A percentile compares a stretch with the other conserved stretches of the same genome.
Evolutionary conservation across 176 grass and related monocot genomes (phyloP).

Genomic region (Oropetium thomaeum): DNA sequence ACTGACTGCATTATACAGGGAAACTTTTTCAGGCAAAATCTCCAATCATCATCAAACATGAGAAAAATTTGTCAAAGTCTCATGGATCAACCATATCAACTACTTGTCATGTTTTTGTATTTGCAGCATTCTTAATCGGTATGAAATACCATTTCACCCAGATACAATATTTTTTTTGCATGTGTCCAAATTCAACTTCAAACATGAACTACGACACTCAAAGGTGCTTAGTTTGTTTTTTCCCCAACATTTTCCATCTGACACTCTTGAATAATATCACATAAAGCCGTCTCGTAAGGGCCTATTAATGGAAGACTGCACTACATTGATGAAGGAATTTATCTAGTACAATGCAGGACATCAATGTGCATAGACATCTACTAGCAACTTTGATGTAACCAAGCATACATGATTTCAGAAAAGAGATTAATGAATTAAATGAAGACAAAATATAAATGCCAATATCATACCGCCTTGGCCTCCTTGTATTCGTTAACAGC

Average conservation of each 20-base stretch:
- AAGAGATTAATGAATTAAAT: neutral
- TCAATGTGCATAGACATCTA: neutral
- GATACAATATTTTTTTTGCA: neutral
- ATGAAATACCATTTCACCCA: neutral
- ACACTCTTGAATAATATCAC: neutral
- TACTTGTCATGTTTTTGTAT: neutral
- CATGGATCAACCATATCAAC: neutral
- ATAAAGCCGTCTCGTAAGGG: neutral
- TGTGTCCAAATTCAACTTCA: neutral
- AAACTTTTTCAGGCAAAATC: neutral
- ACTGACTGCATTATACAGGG: neutral
- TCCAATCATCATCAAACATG: neutral
- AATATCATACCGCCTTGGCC: slow-evolving; percentile 69
- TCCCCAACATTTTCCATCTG: neutral
- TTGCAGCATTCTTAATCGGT: neutral
- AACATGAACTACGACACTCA: neutral
- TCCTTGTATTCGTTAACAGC: slow-evolving; percentile 86
- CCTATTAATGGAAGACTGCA: neutral
- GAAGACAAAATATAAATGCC: neutral
- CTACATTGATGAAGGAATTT: neutral
- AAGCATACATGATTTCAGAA: slow-evolving; percentile 3
- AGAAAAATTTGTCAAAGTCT: neutral
- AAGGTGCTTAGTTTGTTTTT: neutral
- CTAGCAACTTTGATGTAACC: neutral
- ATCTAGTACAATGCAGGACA: neutral